Conservation (phyloP, 805 yeast species). For the Lachancea fermentati region DNA sequence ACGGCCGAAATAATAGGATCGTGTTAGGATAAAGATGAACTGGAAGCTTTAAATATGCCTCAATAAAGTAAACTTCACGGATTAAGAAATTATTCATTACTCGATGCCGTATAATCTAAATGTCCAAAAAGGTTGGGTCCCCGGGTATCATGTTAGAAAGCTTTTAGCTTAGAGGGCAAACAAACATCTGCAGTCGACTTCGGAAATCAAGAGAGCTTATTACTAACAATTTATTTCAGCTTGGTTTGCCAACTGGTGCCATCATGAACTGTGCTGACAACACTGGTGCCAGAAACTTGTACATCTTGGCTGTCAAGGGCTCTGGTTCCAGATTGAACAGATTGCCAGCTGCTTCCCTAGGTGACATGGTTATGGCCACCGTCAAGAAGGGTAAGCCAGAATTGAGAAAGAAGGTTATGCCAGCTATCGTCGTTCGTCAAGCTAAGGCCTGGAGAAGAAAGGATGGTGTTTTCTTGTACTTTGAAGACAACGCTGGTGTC, state of each 20-base stretch:
- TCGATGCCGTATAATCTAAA: too few species aligned
- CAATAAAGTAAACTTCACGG: too few species aligned
- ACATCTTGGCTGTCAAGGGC: conserved; percentile 98
- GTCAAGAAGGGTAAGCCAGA: conserved; percentile 99
- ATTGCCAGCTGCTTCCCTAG: conserved; percentile 99
- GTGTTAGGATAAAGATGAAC: too few species aligned
- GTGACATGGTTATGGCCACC: conserved; percentile 99
- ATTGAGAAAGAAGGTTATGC: conserved; percentile 99
- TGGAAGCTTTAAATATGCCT: too few species aligned
- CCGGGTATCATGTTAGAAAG: too few species aligned
- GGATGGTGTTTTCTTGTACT: conserved; percentile 99
- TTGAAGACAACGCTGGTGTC: conserved; percentile 99
- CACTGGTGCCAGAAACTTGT: conserved; percentile 99
- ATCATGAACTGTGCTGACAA: conserved; percentile 99
- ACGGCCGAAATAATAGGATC: too few species aligned
- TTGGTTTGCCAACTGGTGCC: conserved; percentile 99
- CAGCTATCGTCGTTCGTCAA: conserved; percentile 99
- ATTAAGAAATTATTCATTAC: too few species aligned
- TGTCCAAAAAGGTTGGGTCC: too few species aligned
- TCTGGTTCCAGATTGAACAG: conserved; percentile 99
- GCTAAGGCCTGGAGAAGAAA: conserved; percentile 99
- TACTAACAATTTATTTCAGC: conserved; percentile 41
- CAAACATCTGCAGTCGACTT: too few species aligned
- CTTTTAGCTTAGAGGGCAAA: too few species aligned
- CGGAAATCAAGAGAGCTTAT: not conserved